These are phyloP conservation scores for Stromatinia cepivora DNA, from an alignment of 2,329 filamentous ascomycete species.

Conservation along the genomic window DNA sequence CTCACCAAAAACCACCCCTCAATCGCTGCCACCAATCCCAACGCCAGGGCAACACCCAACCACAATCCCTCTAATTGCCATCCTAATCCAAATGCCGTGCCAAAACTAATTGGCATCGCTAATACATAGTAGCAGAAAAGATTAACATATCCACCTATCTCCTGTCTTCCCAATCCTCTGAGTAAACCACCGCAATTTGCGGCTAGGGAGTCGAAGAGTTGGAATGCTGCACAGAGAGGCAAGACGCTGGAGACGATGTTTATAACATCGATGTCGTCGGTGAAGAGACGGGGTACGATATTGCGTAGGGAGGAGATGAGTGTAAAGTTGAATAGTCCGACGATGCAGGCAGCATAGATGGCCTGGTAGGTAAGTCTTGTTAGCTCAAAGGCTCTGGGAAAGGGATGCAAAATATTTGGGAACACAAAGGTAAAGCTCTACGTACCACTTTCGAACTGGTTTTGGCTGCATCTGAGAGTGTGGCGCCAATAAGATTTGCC, in stretches of 20 bases:
- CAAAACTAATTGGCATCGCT: conserved; percentile 81
- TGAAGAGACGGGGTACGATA: conserved; percentile 76
- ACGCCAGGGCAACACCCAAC: conserved; percentile 69
- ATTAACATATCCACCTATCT: conserved; percentile 87
- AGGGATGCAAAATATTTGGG: neutral
- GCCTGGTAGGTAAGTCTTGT: conserved; percentile 43
- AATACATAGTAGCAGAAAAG: conserved; percentile 83
- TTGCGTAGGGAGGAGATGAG: conserved; percentile 68
- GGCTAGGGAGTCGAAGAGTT: conserved; percentile 81
- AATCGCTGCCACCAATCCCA: conserved; percentile 52
- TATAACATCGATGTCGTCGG: conserved; percentile 69
- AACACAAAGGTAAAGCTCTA: conserved; percentile 9
- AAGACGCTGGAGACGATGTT: conserved; percentile 67
- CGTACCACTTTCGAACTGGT: conserved; percentile 69
- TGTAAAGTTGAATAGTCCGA: conserved; percentile 78
- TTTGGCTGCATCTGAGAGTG: conserved; percentile 76
- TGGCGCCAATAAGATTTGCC: conserved; percentile 88
- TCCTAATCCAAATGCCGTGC: conserved; percentile 70
- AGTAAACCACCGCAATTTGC: conserved; percentile 81
- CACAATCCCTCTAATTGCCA: conserved; percentile 83
- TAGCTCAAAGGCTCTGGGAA: conserved; percentile 5
- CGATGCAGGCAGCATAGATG: conserved; percentile 62
- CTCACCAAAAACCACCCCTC: conserved; percentile 57
- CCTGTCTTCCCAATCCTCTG: conserved; percentile 82
- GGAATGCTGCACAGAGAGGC: conserved; percentile 82